Conservation (phyloP, 192 early-diverging fungal genomes). For the Spizellomyces punctatus region DNA sequence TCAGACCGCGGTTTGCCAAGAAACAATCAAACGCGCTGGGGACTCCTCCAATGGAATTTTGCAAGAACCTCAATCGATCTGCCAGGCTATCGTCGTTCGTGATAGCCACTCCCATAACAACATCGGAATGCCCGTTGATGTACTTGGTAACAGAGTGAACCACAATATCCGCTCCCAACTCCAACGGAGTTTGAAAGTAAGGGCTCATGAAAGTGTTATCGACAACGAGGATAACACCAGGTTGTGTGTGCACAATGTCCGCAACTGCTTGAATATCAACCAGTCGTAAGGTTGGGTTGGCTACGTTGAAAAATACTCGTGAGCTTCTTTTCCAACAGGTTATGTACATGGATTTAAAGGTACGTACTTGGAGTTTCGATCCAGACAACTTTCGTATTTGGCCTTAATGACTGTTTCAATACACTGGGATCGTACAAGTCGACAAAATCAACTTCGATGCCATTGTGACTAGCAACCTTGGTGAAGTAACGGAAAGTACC, state of each 20-base stretch:
- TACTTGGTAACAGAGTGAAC: conserved; percentile 99
- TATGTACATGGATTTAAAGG: conserved; percentile 1
- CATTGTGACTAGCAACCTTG: conserved; percentile 58
- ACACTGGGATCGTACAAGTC: conserved; percentile 74
- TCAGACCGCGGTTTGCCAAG: conserved; percentile 91
- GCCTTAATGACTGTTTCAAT: conserved; percentile 70
- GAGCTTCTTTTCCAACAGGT: conserved; percentile 67
- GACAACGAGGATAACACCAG: conserved; percentile 81
- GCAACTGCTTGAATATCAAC: conserved; percentile 86
- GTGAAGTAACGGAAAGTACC: conserved; percentile 64
- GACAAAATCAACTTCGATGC: conserved; percentile 85
- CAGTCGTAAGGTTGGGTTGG: conserved; percentile 94
- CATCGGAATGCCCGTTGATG: conserved; percentile 98
- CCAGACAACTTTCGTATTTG: conserved; percentile 83
- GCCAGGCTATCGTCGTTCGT: conserved; percentile 75
- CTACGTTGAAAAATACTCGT: conserved; percentile 78
- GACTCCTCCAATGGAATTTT: conserved; percentile 96
- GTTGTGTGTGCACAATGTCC: conserved; percentile 70
- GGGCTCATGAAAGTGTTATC: conserved; percentile 99
- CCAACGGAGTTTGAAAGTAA: conserved; percentile 87
- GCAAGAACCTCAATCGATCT: conserved; percentile 83
- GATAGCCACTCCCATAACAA: conserved; percentile 93
- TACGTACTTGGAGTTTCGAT: conserved; percentile 80
- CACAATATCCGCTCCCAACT: conserved; percentile 94
- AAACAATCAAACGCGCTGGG: conserved; percentile 97